Evolutionary conservation across 768 basidiomycete species (phyloP).

Genomic region (Suillus paluster): DNA sequence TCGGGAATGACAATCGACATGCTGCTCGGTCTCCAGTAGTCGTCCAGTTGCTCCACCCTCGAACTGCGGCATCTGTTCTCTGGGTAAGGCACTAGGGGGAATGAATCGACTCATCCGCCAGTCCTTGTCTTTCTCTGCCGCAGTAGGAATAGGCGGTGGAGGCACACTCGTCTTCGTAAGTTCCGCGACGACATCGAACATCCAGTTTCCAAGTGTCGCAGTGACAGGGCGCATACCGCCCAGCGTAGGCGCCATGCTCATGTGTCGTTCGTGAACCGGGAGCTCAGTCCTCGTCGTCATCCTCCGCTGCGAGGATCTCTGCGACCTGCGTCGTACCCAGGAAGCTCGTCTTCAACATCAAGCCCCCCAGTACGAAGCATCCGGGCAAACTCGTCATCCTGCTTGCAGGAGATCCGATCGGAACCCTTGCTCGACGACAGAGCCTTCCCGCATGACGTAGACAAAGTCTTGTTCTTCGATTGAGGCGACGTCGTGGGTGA

Average conservation of each 20-base stretch:
- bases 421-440: conserved; percentile 63
- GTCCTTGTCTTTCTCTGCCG: conserved; percentile 7
- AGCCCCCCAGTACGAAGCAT: conserved; percentile 73
- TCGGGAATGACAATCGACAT: conserved; percentile 44
- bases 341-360: conserved; percentile 44
- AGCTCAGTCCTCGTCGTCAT: conserved; percentile 38
- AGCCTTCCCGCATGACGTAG: too few relatives aligned
- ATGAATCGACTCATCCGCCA: conserved; percentile 41
- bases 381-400: conserved; percentile 57
- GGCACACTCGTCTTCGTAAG: too few relatives aligned
- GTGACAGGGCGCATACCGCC: too few relatives aligned
- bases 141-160: conserved; percentile 24
- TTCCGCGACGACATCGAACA: too few relatives aligned
- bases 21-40: conserved; percentile 31
- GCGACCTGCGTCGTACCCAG: conserved; percentile 45
- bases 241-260: too few relatives aligned
- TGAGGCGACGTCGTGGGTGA: too few relatives aligned
- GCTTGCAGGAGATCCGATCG: conserved; percentile 28
- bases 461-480: too few relatives aligned
- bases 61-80: conserved; percentile 17
- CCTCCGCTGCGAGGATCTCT: conserved; percentile 51
- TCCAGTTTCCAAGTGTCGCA: too few relatives aligned
- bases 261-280: too few relatives aligned
- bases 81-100: conserved; percentile 37
- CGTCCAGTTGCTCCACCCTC: conserved; percentile 26